Evolutionary conservation across 2,329 filamentous ascomycete species (phyloP).

Genomic region (Coleophoma crateriformis): DNA sequence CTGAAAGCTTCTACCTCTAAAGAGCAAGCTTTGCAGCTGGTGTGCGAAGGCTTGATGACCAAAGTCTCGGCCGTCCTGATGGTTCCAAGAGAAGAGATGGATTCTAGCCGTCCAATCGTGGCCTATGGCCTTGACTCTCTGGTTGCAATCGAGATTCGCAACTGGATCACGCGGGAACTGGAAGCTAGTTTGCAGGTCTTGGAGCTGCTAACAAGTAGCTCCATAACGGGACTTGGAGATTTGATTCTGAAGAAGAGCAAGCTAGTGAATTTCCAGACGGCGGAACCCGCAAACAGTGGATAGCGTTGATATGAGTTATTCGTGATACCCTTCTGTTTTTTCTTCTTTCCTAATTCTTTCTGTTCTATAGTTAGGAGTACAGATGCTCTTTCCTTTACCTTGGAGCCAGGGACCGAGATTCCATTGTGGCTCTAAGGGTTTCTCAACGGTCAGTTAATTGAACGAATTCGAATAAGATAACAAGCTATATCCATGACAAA

Average conservation of each 20-base stretch:
- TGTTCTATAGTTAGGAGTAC: no score
- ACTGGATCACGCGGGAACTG: conserved; percentile 35
- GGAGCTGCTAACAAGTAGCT: conserved; percentile 46
- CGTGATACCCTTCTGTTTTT: no score
- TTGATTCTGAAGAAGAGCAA: conserved; percentile 39
- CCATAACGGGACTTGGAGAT: conserved; percentile 41
- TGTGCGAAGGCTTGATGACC: conserved; percentile 38
- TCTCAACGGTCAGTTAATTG: no score
- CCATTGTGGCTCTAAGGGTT: no score
- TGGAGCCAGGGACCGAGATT: no score
- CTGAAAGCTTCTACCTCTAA: conserved; percentile 36
- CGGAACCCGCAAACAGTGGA: no score
- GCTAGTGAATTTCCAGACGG: conserved; percentile 12
- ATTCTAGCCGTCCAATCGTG: conserved; percentile 36
- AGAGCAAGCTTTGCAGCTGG: conserved; percentile 38
- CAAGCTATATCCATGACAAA: no score
- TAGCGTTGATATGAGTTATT: no score
- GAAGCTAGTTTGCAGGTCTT: conserved; percentile 41
- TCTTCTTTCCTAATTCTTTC: no score
- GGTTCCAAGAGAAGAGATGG: conserved; percentile 42
- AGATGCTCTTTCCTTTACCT: no score
- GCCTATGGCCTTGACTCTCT: conserved; percentile 32
- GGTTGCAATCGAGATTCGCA: conserved; percentile 26
- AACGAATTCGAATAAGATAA: no score
- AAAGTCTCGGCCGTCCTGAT: conserved; percentile 44